These are phyloP conservation scores for Phytophthora sojae DNA, from an alignment of 352 stramenopile genomes.

Conservation along the genomic window DNA sequence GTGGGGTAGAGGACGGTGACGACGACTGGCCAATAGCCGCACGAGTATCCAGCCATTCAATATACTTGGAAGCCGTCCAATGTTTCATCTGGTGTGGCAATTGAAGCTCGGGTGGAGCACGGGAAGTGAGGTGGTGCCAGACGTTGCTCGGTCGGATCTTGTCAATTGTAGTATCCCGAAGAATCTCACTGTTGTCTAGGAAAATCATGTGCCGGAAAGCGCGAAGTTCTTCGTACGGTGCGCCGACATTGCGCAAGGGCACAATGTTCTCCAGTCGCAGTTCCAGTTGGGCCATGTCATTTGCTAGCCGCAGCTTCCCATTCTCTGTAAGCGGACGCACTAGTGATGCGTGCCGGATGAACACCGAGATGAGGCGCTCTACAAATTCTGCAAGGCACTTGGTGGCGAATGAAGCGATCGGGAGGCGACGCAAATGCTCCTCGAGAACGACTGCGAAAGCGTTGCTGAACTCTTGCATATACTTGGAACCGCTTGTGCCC, in stretches of 20 bases:
- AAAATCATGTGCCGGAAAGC: constrained; percentile 89
- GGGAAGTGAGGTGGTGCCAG: constrained; percentile 85
- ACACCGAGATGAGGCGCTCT: constrained; percentile 76
- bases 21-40: constrained; percentile 35
- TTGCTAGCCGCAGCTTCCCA: constrained; percentile 80
- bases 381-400: constrained; percentile 74
- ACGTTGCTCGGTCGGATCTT: constrained; percentile 88
- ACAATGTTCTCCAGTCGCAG: constrained; percentile 68
- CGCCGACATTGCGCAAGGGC: constrained; percentile 64
- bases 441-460: constrained; percentile 74
- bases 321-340: constrained; percentile 77
- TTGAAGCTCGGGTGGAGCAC: constrained; percentile 73
- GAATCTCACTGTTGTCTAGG: constrained; percentile 64
- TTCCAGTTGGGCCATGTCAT: constrained; percentile 89
- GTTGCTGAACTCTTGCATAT: constrained; percentile 80
- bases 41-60: constrained; percentile 83
- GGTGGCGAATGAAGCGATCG: constrained; percentile 55
- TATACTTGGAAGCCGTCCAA: constrained; percentile 77
- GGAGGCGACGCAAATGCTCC: constrained; percentile 77
- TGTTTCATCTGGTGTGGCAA: constrained; percentile 81
- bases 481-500: constrained; percentile 61
- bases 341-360: constrained; percentile 78
- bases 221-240: constrained; percentile 76
- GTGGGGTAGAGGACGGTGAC: constrained; percentile 29
- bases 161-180: constrained; percentile 78